Percentiles rank a stretch among this genome's conserved stretches.
Evolutionary conservation across 2,329 filamentous ascomycete species (phyloP).

Genomic region (Amphichorda felina): DNA sequence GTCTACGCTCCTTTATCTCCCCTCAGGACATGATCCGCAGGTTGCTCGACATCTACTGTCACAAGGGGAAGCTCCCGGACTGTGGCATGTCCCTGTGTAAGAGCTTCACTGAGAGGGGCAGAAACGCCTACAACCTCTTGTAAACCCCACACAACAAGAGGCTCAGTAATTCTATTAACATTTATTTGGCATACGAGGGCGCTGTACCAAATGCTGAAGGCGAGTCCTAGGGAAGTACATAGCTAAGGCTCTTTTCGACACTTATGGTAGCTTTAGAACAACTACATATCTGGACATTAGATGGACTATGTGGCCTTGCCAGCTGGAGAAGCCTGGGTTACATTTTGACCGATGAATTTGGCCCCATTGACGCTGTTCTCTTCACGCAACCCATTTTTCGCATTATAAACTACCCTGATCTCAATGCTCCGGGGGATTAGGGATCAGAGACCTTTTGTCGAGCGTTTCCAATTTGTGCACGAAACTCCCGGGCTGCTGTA

Average conservation of each 20-base stretch:
- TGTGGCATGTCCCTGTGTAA: conserved; percentile 69
- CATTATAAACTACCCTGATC: conserved; percentile 46
- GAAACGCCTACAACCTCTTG: conserved; percentile 62
- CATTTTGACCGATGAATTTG: conserved; percentile 58
- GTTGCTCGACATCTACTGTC: conserved; percentile 59
- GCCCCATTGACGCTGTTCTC: conserved; percentile 49
- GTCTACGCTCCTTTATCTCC: conserved; percentile 57
- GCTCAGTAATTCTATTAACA: conserved; percentile 50
- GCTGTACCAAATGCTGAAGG: conserved; percentile 60
- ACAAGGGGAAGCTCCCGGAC: conserved; percentile 60
- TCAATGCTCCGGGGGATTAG: conserved; percentile 43
- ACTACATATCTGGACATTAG: conserved; percentile 50
- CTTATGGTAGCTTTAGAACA: conserved; percentile 21
- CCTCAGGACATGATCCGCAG: conserved; percentile 67
- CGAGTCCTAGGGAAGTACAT: conserved; percentile 35
- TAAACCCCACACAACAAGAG: conserved; percentile 63
- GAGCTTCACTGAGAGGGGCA: conserved; percentile 66
- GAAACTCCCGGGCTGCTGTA: conserved; percentile 50
- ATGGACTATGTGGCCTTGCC: conserved; percentile 58
- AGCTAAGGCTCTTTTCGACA: conserved; percentile 20
- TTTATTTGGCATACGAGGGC: conserved; percentile 60
- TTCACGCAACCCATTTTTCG: conserved; percentile 60
- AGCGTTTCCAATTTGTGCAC: conserved; percentile 53
- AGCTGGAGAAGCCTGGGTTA: conserved; percentile 64
- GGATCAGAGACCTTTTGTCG: conserved; percentile 31